Percentiles rank a stretch among this genome's conserved stretches.
phyloP scores from a whole-genome alignment of 768 basidiomycete species.

The Tricholoma bakamatsutake region DNA sequence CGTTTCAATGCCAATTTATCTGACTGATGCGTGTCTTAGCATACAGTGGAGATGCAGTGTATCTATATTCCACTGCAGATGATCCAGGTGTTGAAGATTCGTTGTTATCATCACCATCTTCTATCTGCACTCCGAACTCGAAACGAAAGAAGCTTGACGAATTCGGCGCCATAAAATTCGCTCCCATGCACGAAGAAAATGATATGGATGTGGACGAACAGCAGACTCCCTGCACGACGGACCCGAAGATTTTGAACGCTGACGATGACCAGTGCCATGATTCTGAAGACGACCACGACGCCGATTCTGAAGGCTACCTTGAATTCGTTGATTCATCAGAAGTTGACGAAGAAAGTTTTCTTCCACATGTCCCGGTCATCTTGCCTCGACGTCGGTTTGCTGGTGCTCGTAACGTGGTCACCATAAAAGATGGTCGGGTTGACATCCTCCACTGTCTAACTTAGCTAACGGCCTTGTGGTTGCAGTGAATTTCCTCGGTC shows the following conservation, averaged over 20 bases:
- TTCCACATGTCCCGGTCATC: slow-evolving; percentile 44
- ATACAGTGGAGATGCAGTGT: slow-evolving; percentile 67
- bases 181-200: slow-evolving; percentile 12
- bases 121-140: slow-evolving; percentile 24
- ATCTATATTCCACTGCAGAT: slow-evolving; percentile 69
- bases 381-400: slow-evolving; percentile 57
- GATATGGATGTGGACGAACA: slow-evolving; percentile 24
- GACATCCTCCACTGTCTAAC: background rate
- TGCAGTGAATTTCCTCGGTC: slow-evolving; percentile 80
- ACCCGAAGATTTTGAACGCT: background rate
- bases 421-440: slow-evolving; percentile 78
- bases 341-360: slow-evolving; percentile 17
- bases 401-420: slow-evolving; percentile 75
- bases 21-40: slow-evolving; percentile 34
- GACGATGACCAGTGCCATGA: slow-evolving; percentile 16
- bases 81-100: slow-evolving; percentile 32
- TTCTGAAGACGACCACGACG: slow-evolving; percentile 27
- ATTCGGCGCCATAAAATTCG: background rate
- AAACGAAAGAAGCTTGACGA: slow-evolving; percentile 15
- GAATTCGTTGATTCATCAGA: slow-evolving; percentile 21
- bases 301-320: slow-evolving; percentile 21
- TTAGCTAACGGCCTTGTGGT: background rate
- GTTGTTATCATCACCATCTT: slow-evolving; percentile 17
- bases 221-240: background rate
- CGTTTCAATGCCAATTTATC: background rate